Percentiles rank a stretch among this genome's conserved stretches.
phyloP scores from a whole-genome alignment of 305 asterid genomes.

The Solanum chacoense region DNA sequence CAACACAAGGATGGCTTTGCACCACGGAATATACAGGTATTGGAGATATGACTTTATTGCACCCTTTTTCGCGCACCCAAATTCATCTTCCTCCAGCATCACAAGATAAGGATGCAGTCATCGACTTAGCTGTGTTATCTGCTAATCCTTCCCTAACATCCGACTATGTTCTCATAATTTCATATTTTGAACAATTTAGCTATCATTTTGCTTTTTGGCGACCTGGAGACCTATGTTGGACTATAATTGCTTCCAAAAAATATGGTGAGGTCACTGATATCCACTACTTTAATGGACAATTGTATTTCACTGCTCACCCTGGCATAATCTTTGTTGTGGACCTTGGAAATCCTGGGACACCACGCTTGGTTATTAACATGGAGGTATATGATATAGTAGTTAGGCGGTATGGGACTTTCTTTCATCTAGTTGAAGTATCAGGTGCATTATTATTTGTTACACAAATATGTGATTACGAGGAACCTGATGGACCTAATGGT shows the following conservation, averaged over 20 bases:
- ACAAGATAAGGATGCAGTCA: not conserved
- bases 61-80: not conserved
- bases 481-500: not conserved
- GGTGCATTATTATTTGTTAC: not conserved
- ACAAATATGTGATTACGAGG: not conserved
- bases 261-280: not conserved
- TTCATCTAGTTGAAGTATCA: not conserved
- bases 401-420: not conserved
- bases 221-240: not conserved
- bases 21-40: not conserved
- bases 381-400: not conserved
- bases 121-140: not conserved
- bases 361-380: not conserved
- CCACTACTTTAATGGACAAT: not conserved
- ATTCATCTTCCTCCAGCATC: not conserved
- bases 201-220: not conserved
- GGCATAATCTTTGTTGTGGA: not conserved
- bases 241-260: not conserved
- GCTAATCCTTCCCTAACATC: not conserved
- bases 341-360: not conserved
- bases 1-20: not conserved
- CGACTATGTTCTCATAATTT: not conserved
- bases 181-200: not conserved
- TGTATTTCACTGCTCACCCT: not conserved
- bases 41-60: not conserved